These are phyloP conservation scores for Alternaria gaisen DNA, from an alignment of 2,329 filamentous ascomycete genomes.

Conservation along the genomic window DNA sequence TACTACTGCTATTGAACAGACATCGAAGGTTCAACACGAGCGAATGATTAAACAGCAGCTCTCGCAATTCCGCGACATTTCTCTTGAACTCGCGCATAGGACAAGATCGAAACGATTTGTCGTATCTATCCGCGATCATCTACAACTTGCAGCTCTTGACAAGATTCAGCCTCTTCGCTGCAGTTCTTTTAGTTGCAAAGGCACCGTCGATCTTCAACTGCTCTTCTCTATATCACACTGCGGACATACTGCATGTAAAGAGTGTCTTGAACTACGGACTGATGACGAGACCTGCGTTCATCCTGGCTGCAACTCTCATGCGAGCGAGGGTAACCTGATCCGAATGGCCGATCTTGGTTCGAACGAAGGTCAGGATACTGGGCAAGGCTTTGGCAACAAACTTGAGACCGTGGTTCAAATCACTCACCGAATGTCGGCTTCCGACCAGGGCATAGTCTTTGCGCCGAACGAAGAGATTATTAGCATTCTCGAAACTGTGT, in stretches of 20 bases:
- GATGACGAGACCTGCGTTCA: slow-evolving; percentile 35
- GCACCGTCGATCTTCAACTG: slow-evolving; percentile 6
- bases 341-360: slow-evolving; percentile 31
- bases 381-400: slow-evolving; percentile 42
- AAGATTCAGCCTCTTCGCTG: slow-evolving; percentile 16
- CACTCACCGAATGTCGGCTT: slow-evolving; percentile 53
- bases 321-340: slow-evolving; percentile 32
- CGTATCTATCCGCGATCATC: slow-evolving; percentile 19
- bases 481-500: slow-evolving; percentile 24
- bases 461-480: slow-evolving; percentile 34
- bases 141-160: slow-evolving; percentile 10
- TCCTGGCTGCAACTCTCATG: slow-evolving; percentile 27
- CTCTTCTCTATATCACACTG: slow-evolving; percentile 35
- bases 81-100: slow-evolving; percentile 29
- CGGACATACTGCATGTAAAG: slow-evolving; percentile 38
- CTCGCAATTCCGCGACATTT: slow-evolving; percentile 28
- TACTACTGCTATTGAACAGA: slow-evolving; percentile 13
- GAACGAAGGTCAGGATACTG: slow-evolving; percentile 23
- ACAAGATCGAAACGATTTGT: slow-evolving; percentile 38
- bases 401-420: slow-evolving; percentile 32
- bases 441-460: slow-evolving; percentile 43
- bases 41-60: slow-evolving; percentile 25
- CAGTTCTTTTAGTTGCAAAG: slow-evolving; percentile 27
- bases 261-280: slow-evolving; percentile 33
- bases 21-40: slow-evolving; percentile 8